Percentiles rank a stretch among this genome's conserved stretches.
phyloP scores from a whole-genome alignment of 140 eudicot genomes.

The Eryngium alpinum region DNA sequence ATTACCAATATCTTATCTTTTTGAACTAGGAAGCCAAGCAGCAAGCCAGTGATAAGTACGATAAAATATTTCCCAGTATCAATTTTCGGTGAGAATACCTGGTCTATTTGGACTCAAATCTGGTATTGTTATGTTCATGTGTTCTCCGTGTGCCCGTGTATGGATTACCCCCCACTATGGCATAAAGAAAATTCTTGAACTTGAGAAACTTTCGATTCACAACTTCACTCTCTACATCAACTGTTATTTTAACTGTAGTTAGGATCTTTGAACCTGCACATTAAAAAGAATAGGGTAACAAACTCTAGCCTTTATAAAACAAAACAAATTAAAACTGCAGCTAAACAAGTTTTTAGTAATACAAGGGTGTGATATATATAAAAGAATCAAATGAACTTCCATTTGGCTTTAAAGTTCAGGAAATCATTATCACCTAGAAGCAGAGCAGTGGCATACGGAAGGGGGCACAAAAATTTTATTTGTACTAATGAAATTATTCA shows the following conservation, averaged over 20 bases:
- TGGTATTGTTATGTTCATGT: neutral
- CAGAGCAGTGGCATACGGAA: too few species aligned
- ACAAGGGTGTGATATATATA: too few species aligned
- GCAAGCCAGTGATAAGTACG: neutral
- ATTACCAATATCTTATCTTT: conserved; percentile 7
- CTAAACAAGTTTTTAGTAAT: too few species aligned
- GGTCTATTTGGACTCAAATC: conserved; percentile 6
- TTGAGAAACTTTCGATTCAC: conserved; percentile 3
- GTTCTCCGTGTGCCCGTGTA: conserved; percentile 1
- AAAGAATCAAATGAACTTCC: too few species aligned
- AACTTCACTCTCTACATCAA: neutral
- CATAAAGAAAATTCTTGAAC: neutral
- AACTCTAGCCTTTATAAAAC: neutral
- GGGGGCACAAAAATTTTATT: too few species aligned
- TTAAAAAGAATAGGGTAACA: neutral
- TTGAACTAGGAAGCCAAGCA: conserved; percentile 8
- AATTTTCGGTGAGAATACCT: neutral
- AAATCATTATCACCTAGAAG: too few species aligned
- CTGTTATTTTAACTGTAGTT: neutral
- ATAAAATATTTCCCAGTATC: neutral
- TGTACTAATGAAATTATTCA: too few species aligned
- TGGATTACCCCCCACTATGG: conserved; percentile 7
- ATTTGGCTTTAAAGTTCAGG: too few species aligned
- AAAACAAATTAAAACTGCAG: too few species aligned
- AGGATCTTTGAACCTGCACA: conserved; percentile 6